These are phyloP conservation scores for Aspergillus incahuasiensis DNA, from an alignment of 495 filamentous ascomycete genomes.

Conservation along the genomic window DNA sequence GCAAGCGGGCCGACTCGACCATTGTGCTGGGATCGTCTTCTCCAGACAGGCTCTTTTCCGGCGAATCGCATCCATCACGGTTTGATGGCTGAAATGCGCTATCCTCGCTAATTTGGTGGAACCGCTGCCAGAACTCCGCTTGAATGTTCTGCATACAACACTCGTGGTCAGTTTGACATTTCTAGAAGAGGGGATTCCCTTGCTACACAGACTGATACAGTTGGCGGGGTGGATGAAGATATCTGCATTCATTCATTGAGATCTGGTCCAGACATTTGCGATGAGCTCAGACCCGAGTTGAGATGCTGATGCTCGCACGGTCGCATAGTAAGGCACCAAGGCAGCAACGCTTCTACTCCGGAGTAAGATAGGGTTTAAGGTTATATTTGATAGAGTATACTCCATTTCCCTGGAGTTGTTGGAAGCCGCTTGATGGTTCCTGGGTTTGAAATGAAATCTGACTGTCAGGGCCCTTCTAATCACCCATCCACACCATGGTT, in stretches of 20 bases:
- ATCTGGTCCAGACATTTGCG: background rate
- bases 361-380: background rate
- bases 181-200: too few species aligned
- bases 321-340: background rate
- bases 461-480: too few species aligned
- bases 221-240: background rate
- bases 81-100: background rate
- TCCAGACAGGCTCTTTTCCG: background rate
- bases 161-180: too few species aligned
- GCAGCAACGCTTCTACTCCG: background rate
- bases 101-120: background rate
- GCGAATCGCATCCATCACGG: background rate
- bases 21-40: background rate
- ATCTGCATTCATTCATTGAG: background rate
- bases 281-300: background rate
- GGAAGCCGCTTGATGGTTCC: too few species aligned
- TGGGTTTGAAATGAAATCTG: too few species aligned
- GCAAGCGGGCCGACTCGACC: conserved; percentile 4
- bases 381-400: background rate
- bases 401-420: too few species aligned
- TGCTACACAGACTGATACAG: too few species aligned
- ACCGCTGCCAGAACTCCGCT: background rate
- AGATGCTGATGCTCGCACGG: background rate
- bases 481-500: too few species aligned
- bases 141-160: too few species aligned